A percentile compares a stretch with the other conserved stretches of the same genome.
phyloP scores from a whole-genome alignment of 75 land plant genomes.

The Gnetum montanum region DNA sequence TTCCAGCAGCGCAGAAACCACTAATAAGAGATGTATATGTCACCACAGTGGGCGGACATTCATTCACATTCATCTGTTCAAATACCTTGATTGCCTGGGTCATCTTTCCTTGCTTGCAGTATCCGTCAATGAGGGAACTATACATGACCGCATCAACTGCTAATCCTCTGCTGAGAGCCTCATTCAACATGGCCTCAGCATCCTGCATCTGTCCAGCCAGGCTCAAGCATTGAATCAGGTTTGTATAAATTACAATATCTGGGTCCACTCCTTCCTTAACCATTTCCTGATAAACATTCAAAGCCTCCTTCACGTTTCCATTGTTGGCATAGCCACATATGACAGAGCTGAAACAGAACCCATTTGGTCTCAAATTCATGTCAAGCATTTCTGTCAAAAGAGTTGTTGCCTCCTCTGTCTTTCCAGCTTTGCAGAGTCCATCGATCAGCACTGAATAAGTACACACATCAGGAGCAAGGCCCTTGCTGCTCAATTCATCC shows the following conservation, averaged over 20 bases:
- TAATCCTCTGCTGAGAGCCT: conserved; percentile 30
- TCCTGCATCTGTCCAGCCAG: conserved; percentile 33
- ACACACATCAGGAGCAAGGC: conserved; percentile 47
- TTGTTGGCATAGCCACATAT: conserved; percentile 51
- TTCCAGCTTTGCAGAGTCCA: conserved; percentile 57
- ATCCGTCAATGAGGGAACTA: conserved; percentile 61
- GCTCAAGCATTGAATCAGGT: conserved; percentile 54
- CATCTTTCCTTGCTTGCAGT: conserved; percentile 32
- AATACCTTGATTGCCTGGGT: conserved; percentile 31
- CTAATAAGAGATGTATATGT: conserved; percentile 52
- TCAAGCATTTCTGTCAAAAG: conserved; percentile 47
- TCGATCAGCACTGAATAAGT: conserved; percentile 49
- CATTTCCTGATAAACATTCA: conserved; percentile 45
- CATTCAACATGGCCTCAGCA: conserved; percentile 38
- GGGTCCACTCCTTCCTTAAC: conserved; percentile 32
- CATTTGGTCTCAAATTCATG: conserved; percentile 44
- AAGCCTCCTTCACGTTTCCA: conserved; percentile 34
- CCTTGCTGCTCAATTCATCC: conserved; percentile 45
- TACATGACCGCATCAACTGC: conserved; percentile 52
- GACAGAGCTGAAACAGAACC: conserved; percentile 26
- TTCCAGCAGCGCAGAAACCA: conserved; percentile 59
- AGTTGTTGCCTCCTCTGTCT: conserved; percentile 40
- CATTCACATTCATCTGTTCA: conserved; percentile 48
- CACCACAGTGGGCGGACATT: conserved; percentile 47
- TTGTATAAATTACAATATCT: conserved; percentile 45